Evolutionary conservation across 176 grass and related monocot genomes (phyloP).

Genomic region (Carex scoparia): DNA sequence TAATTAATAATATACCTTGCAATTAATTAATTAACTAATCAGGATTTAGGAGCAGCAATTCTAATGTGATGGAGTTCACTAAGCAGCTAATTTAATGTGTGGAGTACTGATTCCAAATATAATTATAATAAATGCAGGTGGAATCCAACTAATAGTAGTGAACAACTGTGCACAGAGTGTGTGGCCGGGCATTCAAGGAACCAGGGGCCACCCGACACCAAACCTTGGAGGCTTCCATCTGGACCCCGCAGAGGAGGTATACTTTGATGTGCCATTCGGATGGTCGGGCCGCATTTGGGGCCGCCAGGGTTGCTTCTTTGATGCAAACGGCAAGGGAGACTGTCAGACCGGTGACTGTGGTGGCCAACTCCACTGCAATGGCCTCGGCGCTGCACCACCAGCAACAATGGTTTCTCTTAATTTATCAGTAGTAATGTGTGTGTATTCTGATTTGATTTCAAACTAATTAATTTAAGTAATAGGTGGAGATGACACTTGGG

Average conservation of each 20-base stretch:
- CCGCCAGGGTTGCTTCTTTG: conserved; percentile 70
- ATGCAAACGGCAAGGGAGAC: conserved; percentile 30
- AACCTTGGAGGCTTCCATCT: conserved; percentile 76
- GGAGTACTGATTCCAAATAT: neutral
- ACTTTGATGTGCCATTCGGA: conserved; percentile 52
- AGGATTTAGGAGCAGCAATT: no score
- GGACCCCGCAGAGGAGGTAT: conserved; percentile 40
- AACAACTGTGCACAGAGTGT: conserved; percentile 87
- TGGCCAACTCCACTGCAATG: conserved; percentile 27
- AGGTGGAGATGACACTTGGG: conserved; percentile 83
- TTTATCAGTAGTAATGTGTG: neutral
- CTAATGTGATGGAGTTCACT: no score
- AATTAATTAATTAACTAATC: neutral
- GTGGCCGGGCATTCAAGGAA: conserved; percentile 77
- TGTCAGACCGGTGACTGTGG: conserved; percentile 37
- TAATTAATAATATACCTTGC: neutral
- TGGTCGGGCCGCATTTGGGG: conserved; percentile 88
- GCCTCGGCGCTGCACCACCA: conserved; percentile 29
- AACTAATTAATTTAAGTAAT: neutral
- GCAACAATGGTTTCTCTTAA: conserved; percentile 35
- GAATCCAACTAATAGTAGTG: conserved; percentile 77
- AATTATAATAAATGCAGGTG: neutral
- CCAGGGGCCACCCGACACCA: conserved; percentile 48
- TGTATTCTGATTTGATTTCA: neutral
- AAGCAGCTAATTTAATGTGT: neutral